Conservation (phyloP, 148 eudicot species). For the Vaccinium vitisidaea region DNA sequence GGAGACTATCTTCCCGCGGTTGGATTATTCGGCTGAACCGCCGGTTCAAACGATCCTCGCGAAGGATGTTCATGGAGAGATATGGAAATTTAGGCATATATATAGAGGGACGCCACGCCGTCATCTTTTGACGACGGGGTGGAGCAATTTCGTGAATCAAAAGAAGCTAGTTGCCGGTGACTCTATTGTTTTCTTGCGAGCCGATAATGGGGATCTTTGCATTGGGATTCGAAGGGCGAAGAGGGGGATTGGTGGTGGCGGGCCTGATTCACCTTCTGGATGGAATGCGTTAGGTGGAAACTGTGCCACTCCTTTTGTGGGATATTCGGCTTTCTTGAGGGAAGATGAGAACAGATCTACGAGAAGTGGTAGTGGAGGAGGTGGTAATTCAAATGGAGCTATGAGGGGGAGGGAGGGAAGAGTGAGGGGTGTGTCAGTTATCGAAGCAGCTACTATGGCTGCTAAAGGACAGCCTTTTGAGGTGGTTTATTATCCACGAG, state of each 20-base stretch:
- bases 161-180: slow-evolving; percentile 94
- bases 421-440: slow-evolving; percentile 50
- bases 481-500: slow-evolving; percentile 87
- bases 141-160: slow-evolving; percentile 89
- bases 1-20: slow-evolving; percentile 78
- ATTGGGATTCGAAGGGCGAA: slow-evolving; percentile 89
- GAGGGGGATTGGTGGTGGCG: slow-evolving; percentile 58
- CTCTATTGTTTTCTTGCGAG: slow-evolving; percentile 81
- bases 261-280: slow-evolving; percentile 46
- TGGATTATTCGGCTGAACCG: slow-evolving; percentile 86
- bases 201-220: slow-evolving; percentile 77
- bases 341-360: slow-evolving; percentile 38
- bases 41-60: slow-evolving; percentile 84
- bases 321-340: slow-evolving; percentile 41
- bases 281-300: slow-evolving; percentile 50
- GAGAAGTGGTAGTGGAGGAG: slow-evolving; percentile 27
- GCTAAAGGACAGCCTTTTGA: slow-evolving; percentile 74
- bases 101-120: slow-evolving; percentile 92
- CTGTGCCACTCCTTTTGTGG: slow-evolving; percentile 33
- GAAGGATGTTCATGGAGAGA: slow-evolving; percentile 81
- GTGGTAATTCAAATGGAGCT: slow-evolving; percentile 13
- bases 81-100: slow-evolving; percentile 94
- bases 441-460: slow-evolving; percentile 61
- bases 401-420: slow-evolving; percentile 27
- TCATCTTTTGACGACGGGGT: slow-evolving; percentile 86